Evolutionary conservation across 1,284 basidiomycete species (phyloP).

Genomic region (Mycena citricolor): DNA sequence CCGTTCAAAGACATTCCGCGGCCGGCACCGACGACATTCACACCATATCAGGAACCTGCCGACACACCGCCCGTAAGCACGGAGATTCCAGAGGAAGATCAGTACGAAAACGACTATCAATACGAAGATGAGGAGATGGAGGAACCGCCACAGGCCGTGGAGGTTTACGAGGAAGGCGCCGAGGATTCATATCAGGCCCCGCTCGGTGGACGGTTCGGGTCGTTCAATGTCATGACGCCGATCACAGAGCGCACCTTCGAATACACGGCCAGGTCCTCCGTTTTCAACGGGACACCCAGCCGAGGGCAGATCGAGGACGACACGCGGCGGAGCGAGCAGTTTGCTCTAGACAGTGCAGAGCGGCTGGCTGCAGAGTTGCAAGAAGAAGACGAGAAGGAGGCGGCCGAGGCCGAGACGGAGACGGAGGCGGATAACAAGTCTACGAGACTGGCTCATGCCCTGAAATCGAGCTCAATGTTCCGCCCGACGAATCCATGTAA

Average conservation of each 20-base stretch:
- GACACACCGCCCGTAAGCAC: neutral
- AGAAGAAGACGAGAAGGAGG: conserved; percentile 34
- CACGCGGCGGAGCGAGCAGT: conserved; percentile 36
- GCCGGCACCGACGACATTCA: conserved; percentile 35
- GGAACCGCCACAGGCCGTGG: conserved; percentile 29
- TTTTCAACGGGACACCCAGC: conserved; percentile 42
- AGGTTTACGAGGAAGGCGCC: conserved; percentile 37
- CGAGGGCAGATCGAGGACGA: conserved; percentile 32
- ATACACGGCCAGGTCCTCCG: conserved; percentile 51
- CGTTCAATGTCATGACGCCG: conserved; percentile 89
- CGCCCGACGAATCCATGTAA: conserved; percentile 86
- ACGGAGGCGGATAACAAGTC: conserved; percentile 18
- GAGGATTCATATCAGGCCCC: conserved; percentile 49
- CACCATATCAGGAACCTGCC: conserved; percentile 38
- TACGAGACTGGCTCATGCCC: conserved; percentile 63
- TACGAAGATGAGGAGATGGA: conserved; percentile 30
- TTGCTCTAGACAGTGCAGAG: conserved; percentile 54
- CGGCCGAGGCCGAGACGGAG: conserved; percentile 29
- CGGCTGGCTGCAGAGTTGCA: conserved; percentile 53
- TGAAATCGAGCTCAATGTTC: conserved; percentile 62
- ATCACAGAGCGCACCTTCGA: conserved; percentile 93
- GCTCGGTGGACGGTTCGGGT: conserved; percentile 71
- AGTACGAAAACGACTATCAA: conserved; percentile 27
- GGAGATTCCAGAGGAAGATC: conserved; percentile 13
- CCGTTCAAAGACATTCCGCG: conserved; percentile 44